Evolutionary conservation across 257 asterid genomes (phyloP).

Genomic region (Capsicum chinense): DNA sequence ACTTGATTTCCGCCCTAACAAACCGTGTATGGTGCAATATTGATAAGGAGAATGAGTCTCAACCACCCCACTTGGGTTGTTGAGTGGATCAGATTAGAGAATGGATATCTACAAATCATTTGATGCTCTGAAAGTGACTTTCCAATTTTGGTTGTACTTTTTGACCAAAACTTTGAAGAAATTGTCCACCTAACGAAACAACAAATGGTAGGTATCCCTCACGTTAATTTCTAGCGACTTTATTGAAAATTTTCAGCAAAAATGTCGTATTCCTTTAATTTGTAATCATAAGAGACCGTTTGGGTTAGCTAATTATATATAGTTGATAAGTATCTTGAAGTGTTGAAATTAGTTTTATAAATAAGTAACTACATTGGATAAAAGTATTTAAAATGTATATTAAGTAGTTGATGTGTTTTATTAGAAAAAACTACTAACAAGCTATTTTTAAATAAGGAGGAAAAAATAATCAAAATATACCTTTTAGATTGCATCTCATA

Average conservation of each 20-base stretch:
- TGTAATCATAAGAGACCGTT: neutral
- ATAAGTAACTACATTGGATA: too few species aligned
- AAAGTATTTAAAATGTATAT: too few species aligned
- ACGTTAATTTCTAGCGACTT: neutral
- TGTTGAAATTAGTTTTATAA: too few species aligned
- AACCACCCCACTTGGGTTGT: constrained; percentile 26
- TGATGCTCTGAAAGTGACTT: constrained; percentile 22
- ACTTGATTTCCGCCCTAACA: too few species aligned
- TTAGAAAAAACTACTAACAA: too few species aligned
- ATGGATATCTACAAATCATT: neutral
- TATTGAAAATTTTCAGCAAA: neutral
- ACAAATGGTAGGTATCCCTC: neutral
- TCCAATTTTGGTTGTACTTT: neutral
- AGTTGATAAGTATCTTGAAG: neutral
- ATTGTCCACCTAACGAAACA: neutral
- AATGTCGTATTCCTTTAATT: neutral
- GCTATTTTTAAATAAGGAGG: too few species aligned
- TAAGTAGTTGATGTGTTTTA: too few species aligned
- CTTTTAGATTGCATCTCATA: too few species aligned
- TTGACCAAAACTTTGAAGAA: neutral
- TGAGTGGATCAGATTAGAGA: neutral
- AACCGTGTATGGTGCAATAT: constrained; percentile 8
- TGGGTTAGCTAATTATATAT: neutral
- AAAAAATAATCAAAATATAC: too few species aligned
- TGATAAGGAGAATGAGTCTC: constrained; percentile 1